Conservation (phyloP, 768 basidiomycete genomes). For the Fomitopsis serialis region DNA sequence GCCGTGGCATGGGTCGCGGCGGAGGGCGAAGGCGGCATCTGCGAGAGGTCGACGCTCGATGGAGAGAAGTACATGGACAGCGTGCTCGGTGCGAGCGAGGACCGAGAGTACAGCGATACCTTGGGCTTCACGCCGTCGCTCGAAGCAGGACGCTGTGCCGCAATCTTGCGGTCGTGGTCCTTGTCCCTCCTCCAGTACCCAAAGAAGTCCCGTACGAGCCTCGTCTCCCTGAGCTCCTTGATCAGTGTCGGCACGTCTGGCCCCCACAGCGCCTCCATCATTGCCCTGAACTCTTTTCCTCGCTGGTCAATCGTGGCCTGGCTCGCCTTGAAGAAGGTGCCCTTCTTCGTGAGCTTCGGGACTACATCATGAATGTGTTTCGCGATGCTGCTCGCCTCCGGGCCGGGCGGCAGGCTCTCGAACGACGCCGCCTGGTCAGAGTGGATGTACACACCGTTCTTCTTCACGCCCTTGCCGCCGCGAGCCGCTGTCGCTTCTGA, state of each 20-base stretch:
- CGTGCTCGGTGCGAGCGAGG: conserved; percentile 47
- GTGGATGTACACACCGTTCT: conserved; percentile 60
- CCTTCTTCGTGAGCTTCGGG: conserved; percentile 67
- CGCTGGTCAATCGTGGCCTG: conserved; percentile 62
- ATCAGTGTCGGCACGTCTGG: conserved; percentile 62
- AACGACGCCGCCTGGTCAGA: conserved; percentile 76
- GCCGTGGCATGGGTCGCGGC: conserved; percentile 8
- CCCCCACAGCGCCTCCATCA: conserved; percentile 55
- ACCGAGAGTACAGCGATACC: too few relatives aligned
- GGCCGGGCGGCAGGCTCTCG: conserved; percentile 80
- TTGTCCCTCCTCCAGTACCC: conserved; percentile 71
- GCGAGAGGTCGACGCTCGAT: conserved; percentile 26
- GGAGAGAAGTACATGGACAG: conserved; percentile 55
- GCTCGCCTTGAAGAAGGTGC: conserved; percentile 66
- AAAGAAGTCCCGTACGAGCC: conserved; percentile 69
- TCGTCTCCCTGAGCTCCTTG: conserved; percentile 54
- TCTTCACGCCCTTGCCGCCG: conserved; percentile 71
- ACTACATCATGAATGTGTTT: conserved; percentile 61
- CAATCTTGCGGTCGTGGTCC: conserved; percentile 46
- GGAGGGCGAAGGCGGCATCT: conserved; percentile 18
- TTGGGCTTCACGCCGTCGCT: conserved; percentile 15
- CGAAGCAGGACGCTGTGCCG: conserved; percentile 14
- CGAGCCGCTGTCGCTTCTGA: conserved; percentile 61
- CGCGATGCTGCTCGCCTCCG: conserved; percentile 71
- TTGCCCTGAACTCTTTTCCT: conserved; percentile 48